phyloP scores from a whole-genome alignment of 83 land plant genomes.

The Picea engelmannii region DNA sequence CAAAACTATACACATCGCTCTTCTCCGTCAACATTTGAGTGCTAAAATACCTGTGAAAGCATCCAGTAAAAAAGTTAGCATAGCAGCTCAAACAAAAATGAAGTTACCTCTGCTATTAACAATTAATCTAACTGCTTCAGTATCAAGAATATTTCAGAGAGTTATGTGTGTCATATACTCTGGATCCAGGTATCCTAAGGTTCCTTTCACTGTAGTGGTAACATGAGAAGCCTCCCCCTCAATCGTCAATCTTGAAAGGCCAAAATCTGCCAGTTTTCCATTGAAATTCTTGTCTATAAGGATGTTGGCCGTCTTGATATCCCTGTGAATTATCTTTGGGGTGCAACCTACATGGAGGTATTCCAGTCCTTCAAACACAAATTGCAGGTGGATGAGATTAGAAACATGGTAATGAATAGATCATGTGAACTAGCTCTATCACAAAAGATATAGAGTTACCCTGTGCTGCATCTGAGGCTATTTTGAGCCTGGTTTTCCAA shows the following conservation, averaged over 20 bases:
- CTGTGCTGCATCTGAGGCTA: neutral
- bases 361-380: conserved; percentile 35
- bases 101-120: no score
- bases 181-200: no score
- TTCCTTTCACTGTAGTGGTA: conserved; percentile 52
- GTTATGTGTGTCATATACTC: no score
- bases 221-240: no score
- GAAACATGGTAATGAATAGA: neutral
- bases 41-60: no score
- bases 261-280: conserved; percentile 65
- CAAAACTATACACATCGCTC: no score
- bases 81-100: no score
- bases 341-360: conserved; percentile 66
- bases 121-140: no score
- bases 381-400: neutral
- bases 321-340: conserved; percentile 66
- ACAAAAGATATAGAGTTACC: neutral
- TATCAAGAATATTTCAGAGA: no score
- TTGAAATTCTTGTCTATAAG: conserved; percentile 50
- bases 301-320: conserved; percentile 68
- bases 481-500: conserved; percentile 9
- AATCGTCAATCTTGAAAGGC: conserved; percentile 43
- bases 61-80: no score
- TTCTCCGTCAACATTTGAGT: no score
- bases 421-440: no score